Evolutionary conservation across 2,329 filamentous ascomycete genomes (phyloP), one percentile per base, ranked within the genome.

Genomic region (Trichoderma pleuroti): DNA sequence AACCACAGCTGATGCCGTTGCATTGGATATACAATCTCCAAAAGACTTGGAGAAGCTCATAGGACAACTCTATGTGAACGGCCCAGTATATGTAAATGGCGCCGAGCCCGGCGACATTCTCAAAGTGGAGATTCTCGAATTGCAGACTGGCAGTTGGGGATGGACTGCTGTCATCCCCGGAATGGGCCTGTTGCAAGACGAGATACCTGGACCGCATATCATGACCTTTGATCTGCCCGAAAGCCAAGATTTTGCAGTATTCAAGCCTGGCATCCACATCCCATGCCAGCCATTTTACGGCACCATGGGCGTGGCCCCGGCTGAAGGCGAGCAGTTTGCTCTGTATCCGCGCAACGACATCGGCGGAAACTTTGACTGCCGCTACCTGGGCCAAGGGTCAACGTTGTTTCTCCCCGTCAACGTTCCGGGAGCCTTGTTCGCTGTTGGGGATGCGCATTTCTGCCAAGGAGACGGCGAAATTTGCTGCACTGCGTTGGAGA

Each of bases 401-500:
- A 85, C 42, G 3, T 4, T 61, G 8, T 61, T 61, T 11, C 59
- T 61, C 34, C 59, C 34, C 2, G 59, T 61, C 21, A 61, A 61
- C n/a, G 59, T 61, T 8, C 59, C 59, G 11, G 59, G 59, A 1
- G 59, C 59, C 9, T 16, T 61, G 11, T 61, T 61, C n/a, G 34
- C 32, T 12, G 21, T 36, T 18, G 59, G 32, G 0, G 85, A 88
- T 74, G 85, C 85, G 0, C 86, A 87, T 75, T 85, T 84, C 4
- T 85, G 84, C 0, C 85, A 87, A 74, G 85, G 86, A 4, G 84
- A 86, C 71, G 86, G 86, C 4, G 86, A 87, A 73, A 83, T 87
- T 26, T 87, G 85, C 73, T 85, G 86, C 7, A 86, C 84, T n/a
- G 86, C 86, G 8, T 85, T 87, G 73, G 86, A 87, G 79, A 87